phyloP scores from a whole-genome alignment of 257 asterid genomes.

The Knoxia roxburghii region DNA sequence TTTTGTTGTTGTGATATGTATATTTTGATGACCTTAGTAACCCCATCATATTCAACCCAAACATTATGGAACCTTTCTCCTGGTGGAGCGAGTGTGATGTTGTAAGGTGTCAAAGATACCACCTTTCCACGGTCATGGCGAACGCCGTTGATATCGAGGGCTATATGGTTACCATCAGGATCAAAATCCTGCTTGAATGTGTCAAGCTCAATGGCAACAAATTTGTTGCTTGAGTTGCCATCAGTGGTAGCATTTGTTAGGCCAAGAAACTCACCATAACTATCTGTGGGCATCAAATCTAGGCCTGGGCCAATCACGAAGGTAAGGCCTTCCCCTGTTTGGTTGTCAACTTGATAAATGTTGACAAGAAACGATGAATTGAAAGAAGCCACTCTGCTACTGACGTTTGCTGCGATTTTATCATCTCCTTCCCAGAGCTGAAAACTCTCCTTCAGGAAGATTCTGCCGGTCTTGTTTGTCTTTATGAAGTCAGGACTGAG shows the following conservation, averaged over 20 bases:
- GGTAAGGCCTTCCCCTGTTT: constrained; percentile 62
- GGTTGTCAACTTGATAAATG: constrained; percentile 16
- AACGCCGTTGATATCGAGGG: constrained; percentile 52
- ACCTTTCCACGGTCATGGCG: constrained; percentile 31
- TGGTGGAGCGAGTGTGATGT: constrained; percentile 48
- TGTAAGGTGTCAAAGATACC: constrained; percentile 26
- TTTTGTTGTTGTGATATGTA: constrained; percentile 24
- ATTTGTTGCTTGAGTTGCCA: constrained; percentile 34
- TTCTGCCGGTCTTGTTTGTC: constrained; percentile 41
- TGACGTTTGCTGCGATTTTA: background rate
- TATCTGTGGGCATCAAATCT: constrained; percentile 31
- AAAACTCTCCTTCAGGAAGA: constrained; percentile 30
- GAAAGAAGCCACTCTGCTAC: constrained; percentile 44
- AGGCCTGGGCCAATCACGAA: constrained; percentile 54
- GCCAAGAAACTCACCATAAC: constrained; percentile 73
- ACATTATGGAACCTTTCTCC: constrained; percentile 47
- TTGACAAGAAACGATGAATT: constrained; percentile 60
- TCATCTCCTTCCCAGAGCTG: constrained; percentile 53
- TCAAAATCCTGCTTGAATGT: constrained; percentile 67
- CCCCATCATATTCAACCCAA: constrained; percentile 72
- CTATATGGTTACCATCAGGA: constrained; percentile 74
- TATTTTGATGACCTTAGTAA: constrained; percentile 24
- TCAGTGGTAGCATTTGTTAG: constrained; percentile 56
- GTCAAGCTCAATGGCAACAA: constrained; percentile 82
- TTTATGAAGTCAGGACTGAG: constrained; percentile 21